Evolutionary conservation across 257 asterid species (phyloP), one percentile per base, ranked within the genome.

Genomic region (Solanum tarapatanum): DNA sequence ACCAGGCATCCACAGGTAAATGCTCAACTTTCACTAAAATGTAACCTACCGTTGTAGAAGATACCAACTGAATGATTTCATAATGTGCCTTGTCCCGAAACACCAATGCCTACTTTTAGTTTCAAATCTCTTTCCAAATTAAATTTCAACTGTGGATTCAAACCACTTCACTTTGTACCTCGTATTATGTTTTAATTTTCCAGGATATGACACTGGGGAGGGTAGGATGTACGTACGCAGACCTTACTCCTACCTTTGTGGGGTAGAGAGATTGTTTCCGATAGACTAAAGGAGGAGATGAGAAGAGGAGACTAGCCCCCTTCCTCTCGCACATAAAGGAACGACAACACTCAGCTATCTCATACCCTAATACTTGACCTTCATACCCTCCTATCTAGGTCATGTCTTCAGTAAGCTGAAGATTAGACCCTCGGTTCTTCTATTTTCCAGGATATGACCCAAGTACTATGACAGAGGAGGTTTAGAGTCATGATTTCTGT

Each of bases 1-100:
- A 95, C 99, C 11, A 93, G 99, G 91, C 99, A 97, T 74, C 99
- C 99, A 11, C 99, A 96, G 99, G 99, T 94, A 91, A 83, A 85
- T n/a, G 19, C 51, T 85, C 72, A 68, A 72, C 69, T 17, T 16
- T 48, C 19, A 48, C 85, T 82, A 3, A 87, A 74, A 28, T 16
- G 28, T 48, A 3, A 26, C 85, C 23, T 80, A 28, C 41, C 33
- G 28, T 45, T 45, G 26, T 80, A 17, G 39, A 28, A 41, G 41
- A 28, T 80, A 45, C 68, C 68, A 1, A 16, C 8, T 80, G 68
- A 80, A 48, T 48, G 69, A 80, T 80, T 28, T 19, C 68, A 48
- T 80, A 28, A 45, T 16, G 1, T 80, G 3, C 17, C 66, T 45
- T 77, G 79, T 28, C 62, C 43, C 3, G 33, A 64, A 80, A 28